Evolutionary conservation across 108 stramenopile species (phyloP), one percentile per base, ranked within the genome.

Genomic region (Parmales sp.): DNA sequence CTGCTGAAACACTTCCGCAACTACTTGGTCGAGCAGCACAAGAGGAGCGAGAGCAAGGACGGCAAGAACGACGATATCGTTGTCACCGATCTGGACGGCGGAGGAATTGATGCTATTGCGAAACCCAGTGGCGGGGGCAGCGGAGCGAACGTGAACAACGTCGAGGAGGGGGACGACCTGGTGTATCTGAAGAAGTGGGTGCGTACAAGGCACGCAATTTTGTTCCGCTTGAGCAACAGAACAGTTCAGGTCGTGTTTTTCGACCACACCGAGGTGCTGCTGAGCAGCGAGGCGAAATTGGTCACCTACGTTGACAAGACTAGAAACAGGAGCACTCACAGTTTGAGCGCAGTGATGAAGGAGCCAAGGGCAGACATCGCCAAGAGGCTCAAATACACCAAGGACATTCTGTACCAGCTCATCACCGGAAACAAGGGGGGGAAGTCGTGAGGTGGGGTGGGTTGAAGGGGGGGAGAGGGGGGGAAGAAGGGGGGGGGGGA

Each of bases 131-230:
- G 50, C 54, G 44, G 25, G 48, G 37, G 64, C 20, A 72, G 63
- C 31, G 50, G 43, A 23, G 66, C 34, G 5, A 34, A 50, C n/a
- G 19, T 20, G 9, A 25, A 60, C 34, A 38, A 43, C 25, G 73
- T 65, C 9, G 70, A 66, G 2, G 73, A 74, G 13, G 65, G 49
- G 37, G 48, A 38, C 28, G 72, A 76, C 63, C 67, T 94, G 65
- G 75, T 92, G 2, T 97, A 81, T 78, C 72, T 99, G 77, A 96
- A 96, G 82, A 96, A 97, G 76, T 99, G 94, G 95, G 82, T 97
- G 20, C 85, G 90, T 19, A 97, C 98, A 2, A 90, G 90, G 69
- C 93, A 99, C 71, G 98, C 98, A 1, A 88, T 96, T 64, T 78
- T 98, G 39, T 96, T 99, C 78, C 86, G 96, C 13, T 75, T 99